These are phyloP conservation scores for Phytomonas francai DNA, from an alignment of 208 protist genomes.

Conservation along the genomic window DNA sequence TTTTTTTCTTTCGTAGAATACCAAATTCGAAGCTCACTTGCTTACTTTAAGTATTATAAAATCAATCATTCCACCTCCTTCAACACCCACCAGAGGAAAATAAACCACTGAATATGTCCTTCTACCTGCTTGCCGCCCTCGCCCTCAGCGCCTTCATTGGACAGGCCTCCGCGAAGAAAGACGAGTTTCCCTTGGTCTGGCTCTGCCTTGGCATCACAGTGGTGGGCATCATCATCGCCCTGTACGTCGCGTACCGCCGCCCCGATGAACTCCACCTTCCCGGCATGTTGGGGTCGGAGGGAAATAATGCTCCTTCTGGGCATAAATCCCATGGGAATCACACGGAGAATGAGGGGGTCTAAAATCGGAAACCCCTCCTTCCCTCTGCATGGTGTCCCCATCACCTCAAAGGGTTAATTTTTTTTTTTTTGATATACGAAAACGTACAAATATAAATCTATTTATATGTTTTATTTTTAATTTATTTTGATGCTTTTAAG, in stretches of 20 bases:
- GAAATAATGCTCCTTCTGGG: too few relatives aligned
- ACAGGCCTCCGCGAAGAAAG: conserved; percentile 19
- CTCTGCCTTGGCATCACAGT: conserved; percentile 57
- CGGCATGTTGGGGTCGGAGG: conserved; percentile 28
- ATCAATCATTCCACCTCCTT: neutral
- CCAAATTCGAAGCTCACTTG: neutral
- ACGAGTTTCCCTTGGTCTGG: conserved; percentile 54
- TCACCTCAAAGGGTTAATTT: neutral
- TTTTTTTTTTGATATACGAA: conserved; percentile 7
- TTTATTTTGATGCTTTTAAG: conserved; percentile 4
- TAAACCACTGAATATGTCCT: too few relatives aligned
- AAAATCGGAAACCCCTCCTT: neutral
- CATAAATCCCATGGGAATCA: conserved; percentile 16
- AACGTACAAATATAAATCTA: conserved; percentile 4
- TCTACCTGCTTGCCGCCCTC: conserved; percentile 5
- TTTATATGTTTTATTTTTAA: conserved; percentile 11
- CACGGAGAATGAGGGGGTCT: neutral
- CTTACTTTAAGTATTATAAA: neutral
- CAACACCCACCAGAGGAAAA: neutral
- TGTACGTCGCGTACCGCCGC: conserved; percentile 45
- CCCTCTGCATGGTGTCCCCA: neutral
- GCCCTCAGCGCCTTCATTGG: conserved; percentile 19
- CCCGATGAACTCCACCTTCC: conserved; percentile 39
- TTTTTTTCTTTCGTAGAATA: neutral
- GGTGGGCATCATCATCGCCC: conserved; percentile 27